Conservation (phyloP, 2,329 filamentous ascomycete genomes). For the Fusarium penzigii region DNA sequence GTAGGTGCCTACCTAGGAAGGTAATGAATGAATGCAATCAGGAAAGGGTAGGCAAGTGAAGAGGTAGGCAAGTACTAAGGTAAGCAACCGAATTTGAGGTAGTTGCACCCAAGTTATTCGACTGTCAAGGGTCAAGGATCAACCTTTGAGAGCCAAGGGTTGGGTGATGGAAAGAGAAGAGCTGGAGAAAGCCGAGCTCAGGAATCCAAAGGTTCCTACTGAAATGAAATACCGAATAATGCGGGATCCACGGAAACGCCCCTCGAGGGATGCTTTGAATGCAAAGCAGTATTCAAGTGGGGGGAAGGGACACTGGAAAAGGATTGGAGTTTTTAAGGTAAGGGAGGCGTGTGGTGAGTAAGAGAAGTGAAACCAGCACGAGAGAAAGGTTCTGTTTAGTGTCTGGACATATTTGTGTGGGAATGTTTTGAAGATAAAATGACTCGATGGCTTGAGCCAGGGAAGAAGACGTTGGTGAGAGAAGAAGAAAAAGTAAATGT, state of each 20-base stretch:
- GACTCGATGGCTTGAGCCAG: too few species aligned
- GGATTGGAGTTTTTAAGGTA: constrained; percentile 6
- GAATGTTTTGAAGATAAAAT: not conserved
- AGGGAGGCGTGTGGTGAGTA: too few species aligned
- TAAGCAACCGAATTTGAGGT: too few species aligned
- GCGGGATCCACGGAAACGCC: constrained; percentile 14
- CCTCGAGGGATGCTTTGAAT: constrained; percentile 17
- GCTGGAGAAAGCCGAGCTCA: constrained; percentile 21
- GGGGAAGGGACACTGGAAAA: constrained; percentile 14
- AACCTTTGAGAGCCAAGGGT: too few species aligned
- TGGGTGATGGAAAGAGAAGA: constrained; percentile 14
- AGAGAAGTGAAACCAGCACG: constrained; percentile 19
- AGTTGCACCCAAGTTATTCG: too few species aligned
- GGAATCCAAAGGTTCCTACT: constrained; percentile 19
- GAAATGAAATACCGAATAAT: constrained; percentile 6
- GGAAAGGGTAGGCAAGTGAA: too few species aligned
- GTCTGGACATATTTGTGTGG: constrained; percentile 2
- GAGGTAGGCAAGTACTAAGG: too few species aligned
- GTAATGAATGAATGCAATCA: too few species aligned
- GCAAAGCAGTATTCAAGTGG: constrained; percentile 15
- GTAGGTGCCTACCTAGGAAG: too few species aligned
- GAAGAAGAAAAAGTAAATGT: too few species aligned
- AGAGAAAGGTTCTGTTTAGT: constrained; percentile 14
- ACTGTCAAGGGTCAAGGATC: too few species aligned
- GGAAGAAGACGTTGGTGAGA: too few species aligned